Base-by-base conservation (phyloP, 2,329 filamentous ascomycete genomes). In the Apiospora phragmitis region DNA sequence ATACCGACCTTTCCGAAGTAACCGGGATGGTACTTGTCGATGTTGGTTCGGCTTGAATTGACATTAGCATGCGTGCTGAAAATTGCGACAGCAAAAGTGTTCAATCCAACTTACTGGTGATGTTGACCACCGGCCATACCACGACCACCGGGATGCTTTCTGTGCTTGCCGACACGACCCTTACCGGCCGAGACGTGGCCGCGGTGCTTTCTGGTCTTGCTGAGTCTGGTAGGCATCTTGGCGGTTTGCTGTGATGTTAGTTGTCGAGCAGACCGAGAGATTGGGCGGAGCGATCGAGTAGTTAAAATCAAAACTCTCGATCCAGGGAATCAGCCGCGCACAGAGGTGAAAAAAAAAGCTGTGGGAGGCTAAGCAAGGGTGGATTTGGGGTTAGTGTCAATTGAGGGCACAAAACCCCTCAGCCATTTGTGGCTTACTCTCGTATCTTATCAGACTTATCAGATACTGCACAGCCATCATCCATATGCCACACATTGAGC, bases 141-240 rank as follows among this genome's bases (percentile, higher is more conserved):
- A 93, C 93, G 88, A 90, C 90, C 90, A 91, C 90, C 90, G 79
- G 89, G 90, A 79, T 92, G 90, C 92, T 99, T 98, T 84, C 96
- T 90, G 93, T 98, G 95, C 93, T 98, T 98, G 85, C 96, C 96
- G 84, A 98, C 86, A 91, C 95, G 95, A 89, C 96, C 95, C 87
- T 98, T 92, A 90, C 96, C 96, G 90, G 94, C 94, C 83, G 93
- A 97, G 84, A 99, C 96, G 89, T 99, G 94, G 86, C 95, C 95
- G 89, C 95, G 94, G 89, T 91, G 91, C 89, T 93, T 93, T 86
- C 91, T 88, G 85, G 91, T 93, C 87, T 93, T 92, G 81, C 88
- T 89, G 78, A 91, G 87, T 84, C 91, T 87, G 85, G 91, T 93
- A 90, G 91, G 91, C 91, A 91, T 91, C 82, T 84, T 87, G 86